Conservation (phyloP, 768 basidiomycete genomes). For the Trichaptum fuscoviolaceum region DNA sequence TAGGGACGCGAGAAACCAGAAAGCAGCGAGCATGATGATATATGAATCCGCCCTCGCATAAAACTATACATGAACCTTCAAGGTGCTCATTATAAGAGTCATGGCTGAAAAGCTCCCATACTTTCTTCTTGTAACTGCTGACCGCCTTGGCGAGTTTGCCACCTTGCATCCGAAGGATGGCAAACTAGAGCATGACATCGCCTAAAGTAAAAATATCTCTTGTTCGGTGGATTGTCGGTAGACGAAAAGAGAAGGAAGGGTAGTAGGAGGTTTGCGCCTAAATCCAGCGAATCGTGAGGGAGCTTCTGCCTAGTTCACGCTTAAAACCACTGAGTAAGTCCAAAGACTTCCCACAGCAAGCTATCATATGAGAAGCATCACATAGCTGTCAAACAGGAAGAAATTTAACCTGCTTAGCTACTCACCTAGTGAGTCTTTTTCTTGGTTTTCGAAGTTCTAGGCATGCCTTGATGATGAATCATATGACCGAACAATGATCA, state of each 20-base stretch:
- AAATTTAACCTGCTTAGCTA: neutral
- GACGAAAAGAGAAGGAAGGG: neutral
- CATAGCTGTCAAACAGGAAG: too few relatives aligned
- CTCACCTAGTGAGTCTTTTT: neutral
- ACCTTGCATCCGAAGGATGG: neutral
- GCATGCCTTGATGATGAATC: neutral
- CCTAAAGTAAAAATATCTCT: neutral
- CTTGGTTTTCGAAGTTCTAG: neutral
- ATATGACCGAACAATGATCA: neutral
- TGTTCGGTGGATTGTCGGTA: neutral
- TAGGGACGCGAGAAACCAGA: neutral
- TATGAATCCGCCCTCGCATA: neutral
- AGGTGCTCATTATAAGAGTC: neutral
- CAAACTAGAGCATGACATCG: neutral
- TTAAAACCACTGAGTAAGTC: too few relatives aligned
- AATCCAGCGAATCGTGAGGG: neutral
- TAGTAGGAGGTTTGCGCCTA: too few relatives aligned
- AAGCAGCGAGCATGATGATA: neutral
- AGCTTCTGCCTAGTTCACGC: neutral
- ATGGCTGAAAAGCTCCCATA: neutral
- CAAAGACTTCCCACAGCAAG: too few relatives aligned
- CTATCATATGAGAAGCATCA: too few relatives aligned
- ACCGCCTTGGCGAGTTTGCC: neutral
- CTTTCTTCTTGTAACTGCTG: neutral
- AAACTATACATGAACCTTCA: neutral